These are phyloP conservation scores for Scheffersomyces stambukii DNA, from an alignment of 1,139 yeast genomes.

Conservation along the genomic window DNA sequence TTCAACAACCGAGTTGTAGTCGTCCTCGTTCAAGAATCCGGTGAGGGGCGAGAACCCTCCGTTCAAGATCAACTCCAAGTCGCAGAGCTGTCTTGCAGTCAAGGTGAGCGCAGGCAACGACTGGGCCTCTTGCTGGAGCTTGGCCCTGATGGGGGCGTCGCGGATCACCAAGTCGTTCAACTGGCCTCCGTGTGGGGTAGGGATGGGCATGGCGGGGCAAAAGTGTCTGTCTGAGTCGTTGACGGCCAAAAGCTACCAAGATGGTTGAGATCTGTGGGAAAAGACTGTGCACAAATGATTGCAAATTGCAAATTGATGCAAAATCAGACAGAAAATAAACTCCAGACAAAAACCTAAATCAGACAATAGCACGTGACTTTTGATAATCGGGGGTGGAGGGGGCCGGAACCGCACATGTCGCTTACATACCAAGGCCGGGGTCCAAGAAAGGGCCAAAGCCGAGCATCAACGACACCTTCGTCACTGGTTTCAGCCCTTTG, in stretches of 20 bases:
- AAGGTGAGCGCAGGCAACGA: conserved; percentile 50
- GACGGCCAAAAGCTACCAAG: no score
- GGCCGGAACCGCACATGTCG: no score
- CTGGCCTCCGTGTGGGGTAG: conserved; percentile 87
- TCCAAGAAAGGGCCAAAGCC: no score
- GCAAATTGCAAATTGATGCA: neutral
- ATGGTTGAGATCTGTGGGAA: no score
- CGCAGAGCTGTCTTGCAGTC: conserved; percentile 90
- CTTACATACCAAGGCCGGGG: no score
- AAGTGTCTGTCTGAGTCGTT: neutral
- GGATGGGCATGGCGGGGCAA: conserved; percentile 47
- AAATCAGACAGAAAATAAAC: neutral
- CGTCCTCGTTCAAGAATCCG: conserved; percentile 80
- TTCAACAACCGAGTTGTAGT: conserved; percentile 75
- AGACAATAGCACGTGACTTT: neutral
- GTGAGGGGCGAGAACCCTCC: conserved; percentile 94
- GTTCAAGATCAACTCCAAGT: conserved; percentile 81
- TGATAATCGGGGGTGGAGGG: conserved; percentile 1
- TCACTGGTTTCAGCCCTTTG: no score
- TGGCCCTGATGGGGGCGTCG: conserved; percentile 59
- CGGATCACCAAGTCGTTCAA: conserved; percentile 83
- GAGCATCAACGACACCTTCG: no score
- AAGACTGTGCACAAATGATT: no score
- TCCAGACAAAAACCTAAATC: conserved; percentile 2
- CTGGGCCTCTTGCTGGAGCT: conserved; percentile 52